A percentile compares a stretch with the other conserved stretches of the same genome.
phyloP scores from a whole-genome alignment of 2,329 filamentous ascomycete species.

The Pseudogymnoascus sp. region DNA sequence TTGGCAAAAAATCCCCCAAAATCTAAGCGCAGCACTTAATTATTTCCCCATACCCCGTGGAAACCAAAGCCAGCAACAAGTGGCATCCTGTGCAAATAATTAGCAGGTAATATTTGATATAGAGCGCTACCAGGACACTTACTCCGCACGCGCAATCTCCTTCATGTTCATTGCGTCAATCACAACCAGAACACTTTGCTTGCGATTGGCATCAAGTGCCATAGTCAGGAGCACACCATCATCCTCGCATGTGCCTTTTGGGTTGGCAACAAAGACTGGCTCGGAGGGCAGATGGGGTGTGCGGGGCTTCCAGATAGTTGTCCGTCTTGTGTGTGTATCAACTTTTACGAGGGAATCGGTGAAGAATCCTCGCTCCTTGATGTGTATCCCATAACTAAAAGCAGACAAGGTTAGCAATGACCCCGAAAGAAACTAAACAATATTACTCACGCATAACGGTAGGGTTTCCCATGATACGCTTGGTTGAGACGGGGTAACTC shows the following conservation, averaged over 20 bases:
- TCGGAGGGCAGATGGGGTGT: conserved; percentile 60
- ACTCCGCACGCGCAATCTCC: conserved; percentile 57
- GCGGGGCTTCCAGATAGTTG: conserved; percentile 49
- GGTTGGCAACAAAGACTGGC: conserved; percentile 56
- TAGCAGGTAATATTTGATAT: neutral
- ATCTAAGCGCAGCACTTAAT: neutral
- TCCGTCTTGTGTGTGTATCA: conserved; percentile 47
- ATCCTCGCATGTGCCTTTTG: conserved; percentile 46
- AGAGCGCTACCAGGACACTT: conserved; percentile 35
- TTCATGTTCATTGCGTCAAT: conserved; percentile 54
- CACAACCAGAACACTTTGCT: conserved; percentile 57
- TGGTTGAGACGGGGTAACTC: conserved; percentile 63
- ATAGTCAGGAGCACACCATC: conserved; percentile 57
- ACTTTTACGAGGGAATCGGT: conserved; percentile 61
- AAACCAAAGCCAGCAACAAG: neutral
- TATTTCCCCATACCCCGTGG: neutral
- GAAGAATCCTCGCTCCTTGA: conserved; percentile 47
- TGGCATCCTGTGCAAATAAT: neutral
- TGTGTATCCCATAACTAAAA: conserved; percentile 38
- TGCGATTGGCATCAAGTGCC: conserved; percentile 52
- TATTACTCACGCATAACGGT: conserved; percentile 42
- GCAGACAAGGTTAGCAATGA: conserved; percentile 21
- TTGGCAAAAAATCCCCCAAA: neutral
- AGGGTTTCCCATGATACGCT: conserved; percentile 39
- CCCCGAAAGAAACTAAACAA: neutral